phyloP scores from a whole-genome alignment of 495 filamentous ascomycete genomes.

The Penicillium flavigenum region DNA sequence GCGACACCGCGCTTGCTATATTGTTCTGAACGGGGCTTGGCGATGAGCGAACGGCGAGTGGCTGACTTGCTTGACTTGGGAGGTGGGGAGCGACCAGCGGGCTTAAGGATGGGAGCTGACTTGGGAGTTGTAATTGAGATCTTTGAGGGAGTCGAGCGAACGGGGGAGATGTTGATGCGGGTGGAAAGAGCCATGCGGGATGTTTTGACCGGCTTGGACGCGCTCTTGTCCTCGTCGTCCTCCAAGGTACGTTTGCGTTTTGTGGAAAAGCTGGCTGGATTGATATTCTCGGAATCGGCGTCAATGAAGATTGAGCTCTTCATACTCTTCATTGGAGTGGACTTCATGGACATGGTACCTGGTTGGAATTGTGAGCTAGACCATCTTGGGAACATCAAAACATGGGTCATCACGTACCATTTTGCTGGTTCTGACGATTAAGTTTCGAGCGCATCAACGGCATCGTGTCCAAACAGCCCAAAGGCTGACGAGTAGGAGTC shows the following conservation, averaged over 20 bases:
- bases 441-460: slow-evolving; percentile 43
- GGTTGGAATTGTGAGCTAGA: slow-evolving; percentile 4
- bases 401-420: slow-evolving; percentile 44
- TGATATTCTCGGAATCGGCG: slow-evolving; percentile 76
- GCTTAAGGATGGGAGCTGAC: slow-evolving; percentile 35
- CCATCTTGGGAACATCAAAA: not conserved
- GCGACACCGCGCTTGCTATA: slow-evolving; percentile 38
- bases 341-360: slow-evolving; percentile 27
- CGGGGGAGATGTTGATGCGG: slow-evolving; percentile 31
- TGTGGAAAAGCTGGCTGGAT: slow-evolving; percentile 63
- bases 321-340: slow-evolving; percentile 23
- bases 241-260: slow-evolving; percentile 59
- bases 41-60: slow-evolving; percentile 38
- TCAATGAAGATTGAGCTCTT: slow-evolving; percentile 49
- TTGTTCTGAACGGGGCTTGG: slow-evolving; percentile 55
- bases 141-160: slow-evolving; percentile 38
- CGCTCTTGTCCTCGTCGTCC: slow-evolving; percentile 53
- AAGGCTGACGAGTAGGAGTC: slow-evolving; percentile 45
- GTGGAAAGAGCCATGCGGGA: slow-evolving; percentile 39
- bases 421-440: slow-evolving; percentile 56
- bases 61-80: slow-evolving; percentile 36
- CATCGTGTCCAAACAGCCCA: slow-evolving; percentile 45
- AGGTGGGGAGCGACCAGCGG: slow-evolving; percentile 44
- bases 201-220: slow-evolving; percentile 43
- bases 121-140: slow-evolving; percentile 34